phyloP scores from a whole-genome alignment of 768 basidiomycete species.

The Tulasnella sp. region DNA sequence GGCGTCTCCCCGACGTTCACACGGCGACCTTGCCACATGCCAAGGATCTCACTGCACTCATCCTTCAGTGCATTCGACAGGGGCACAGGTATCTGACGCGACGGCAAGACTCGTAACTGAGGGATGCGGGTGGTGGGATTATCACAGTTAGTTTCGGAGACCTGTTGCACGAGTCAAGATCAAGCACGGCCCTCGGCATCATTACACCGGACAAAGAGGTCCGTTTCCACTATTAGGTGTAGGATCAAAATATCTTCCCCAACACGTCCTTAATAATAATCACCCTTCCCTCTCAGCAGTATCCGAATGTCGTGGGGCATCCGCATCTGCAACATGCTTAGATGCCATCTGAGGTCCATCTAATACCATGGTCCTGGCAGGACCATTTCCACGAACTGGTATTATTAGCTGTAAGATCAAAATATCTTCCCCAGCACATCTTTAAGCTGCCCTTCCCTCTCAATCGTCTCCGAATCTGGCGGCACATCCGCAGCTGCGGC shows the following conservation, averaged over 20 bases:
- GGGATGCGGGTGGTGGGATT: background rate
- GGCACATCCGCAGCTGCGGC: conserved; percentile 29
- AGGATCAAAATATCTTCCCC: conserved; percentile 15
- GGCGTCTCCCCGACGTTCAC: background rate
- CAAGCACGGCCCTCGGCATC: background rate
- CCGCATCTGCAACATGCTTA: too few species aligned
- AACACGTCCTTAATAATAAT: conserved; percentile 10
- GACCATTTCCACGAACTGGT: background rate
- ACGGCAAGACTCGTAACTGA: background rate
- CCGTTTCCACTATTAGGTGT: background rate
- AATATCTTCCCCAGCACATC: conserved; percentile 26
- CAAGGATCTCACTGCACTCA: background rate
- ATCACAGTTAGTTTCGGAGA: background rate
- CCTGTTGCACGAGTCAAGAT: background rate
- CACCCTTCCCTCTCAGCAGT: background rate
- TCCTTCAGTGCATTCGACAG: background rate
- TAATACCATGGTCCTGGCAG: too few species aligned
- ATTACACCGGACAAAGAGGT: background rate
- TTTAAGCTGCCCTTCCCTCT: conserved; percentile 20
- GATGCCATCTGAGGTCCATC: too few species aligned
- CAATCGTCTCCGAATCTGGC: conserved; percentile 9
- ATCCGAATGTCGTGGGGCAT: background rate
- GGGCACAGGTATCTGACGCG: background rate
- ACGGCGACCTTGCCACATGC: background rate
- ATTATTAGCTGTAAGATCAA: background rate